Evolutionary conservation across 345 rosid genomes (phyloP), one percentile per base, ranked within the genome.

Genomic region (Psidium guajava): DNA sequence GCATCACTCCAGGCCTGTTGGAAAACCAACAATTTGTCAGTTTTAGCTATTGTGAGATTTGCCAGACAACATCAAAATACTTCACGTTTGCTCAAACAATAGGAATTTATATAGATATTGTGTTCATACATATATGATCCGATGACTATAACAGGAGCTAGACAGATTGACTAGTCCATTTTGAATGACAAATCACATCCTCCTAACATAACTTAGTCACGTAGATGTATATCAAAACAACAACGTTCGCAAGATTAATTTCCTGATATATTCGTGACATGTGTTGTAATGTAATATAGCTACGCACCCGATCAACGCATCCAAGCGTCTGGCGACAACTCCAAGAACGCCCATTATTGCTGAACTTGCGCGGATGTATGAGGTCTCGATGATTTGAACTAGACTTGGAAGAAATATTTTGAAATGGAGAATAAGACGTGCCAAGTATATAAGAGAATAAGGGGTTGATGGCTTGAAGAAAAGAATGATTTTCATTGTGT

Each of bases 1-100:
- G 96, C 98, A 96, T 96, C 55, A 95, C 90, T 82, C 96, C 98
- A 1, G 98, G 98, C 90, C 99, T 96, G 94, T 13, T 25, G 27
- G 28, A 25, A 18, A 52, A 58, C 36, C 13, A n/a, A 57, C 61
- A 28, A n/a, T 36, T 36, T 22, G 54, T 57, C 82, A 73, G 32
- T 6, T 49, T 25, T 49, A 28, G 42, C n/a, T 40, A 51, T 13
- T 18, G 54, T 6, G 32, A 51, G 24, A n/a, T 74, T 42, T 42
- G 36, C 21, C 2, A 28, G 57, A 40, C 22, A 11, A 40, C 32
- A 22, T 54, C 44, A 8, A 28, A 15, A 28, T 49, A 36, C 42
- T 73, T 32, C 22, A 55, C 51, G 69, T 54, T 69, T 69, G 10
- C 80, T 36, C 80, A 69, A 36, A 8, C 47, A 18, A 42, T 18